Evolutionary conservation across 768 basidiomycete species (phyloP), one percentile per base, ranked within the genome.

Genomic region (Pleurotus eryngii): DNA sequence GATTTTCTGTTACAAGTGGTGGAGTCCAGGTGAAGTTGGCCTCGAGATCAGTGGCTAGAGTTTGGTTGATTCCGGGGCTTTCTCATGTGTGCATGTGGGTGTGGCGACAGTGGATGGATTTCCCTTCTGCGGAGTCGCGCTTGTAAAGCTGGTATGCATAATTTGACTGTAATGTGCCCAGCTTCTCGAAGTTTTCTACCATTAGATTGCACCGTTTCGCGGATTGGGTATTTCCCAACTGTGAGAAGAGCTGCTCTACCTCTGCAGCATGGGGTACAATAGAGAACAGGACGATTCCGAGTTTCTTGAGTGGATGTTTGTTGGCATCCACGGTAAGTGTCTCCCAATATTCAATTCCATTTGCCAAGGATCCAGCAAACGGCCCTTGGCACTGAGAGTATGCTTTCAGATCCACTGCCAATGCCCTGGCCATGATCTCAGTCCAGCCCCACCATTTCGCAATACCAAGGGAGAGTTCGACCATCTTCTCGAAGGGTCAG

Each of bases 231-330:
- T 61, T 59, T 11, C 62, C 61, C 12, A 69, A 61, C 14, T 30
- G 47, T 0, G 67, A 68, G 59, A 69, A 70, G 3, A 64, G 47
- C 0, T 57, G 46, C 54, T 70, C 68, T 39, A 70, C 60, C 24
- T 70, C 64, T 11, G 64, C 66, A 2, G 68, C 46, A 57, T 69
- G 69, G 8, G 69, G 68, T 6, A 70, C 65, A 50, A 72, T 64
- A 5, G 61, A 59, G 20, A 63, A 61, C 4, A 70, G 49, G 4
- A 18, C 56, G 22, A 68, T 65, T 5, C 62, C 66, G 18, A 68
- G 48, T 1, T 27, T 46, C 38, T 67, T 65, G 3, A 68, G 47
- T 4, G 47, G 47, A 24, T 49, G 47, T 8, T 49, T 4, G 2
- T n/a, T 20, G 5, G 47, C 18, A 8, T 20, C 14, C 5, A 18